Evolutionary conservation across 164 flowering plant genomes (phyloP).

Genomic region (Piper betle): DNA sequence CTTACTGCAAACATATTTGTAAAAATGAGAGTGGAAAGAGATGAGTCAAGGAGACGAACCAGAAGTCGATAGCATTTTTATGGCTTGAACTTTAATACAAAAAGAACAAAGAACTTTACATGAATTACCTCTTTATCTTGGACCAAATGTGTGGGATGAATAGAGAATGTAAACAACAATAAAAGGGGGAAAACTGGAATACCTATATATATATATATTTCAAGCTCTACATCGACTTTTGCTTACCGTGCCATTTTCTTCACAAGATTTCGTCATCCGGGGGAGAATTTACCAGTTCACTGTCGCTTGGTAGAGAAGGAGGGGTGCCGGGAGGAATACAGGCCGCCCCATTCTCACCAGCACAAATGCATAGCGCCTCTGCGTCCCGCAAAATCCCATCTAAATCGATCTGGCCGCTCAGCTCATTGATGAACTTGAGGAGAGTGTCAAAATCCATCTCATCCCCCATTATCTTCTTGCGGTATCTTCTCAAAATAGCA

Average conservation of each 20-base stretch:
- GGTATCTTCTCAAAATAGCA: conserved; percentile 70
- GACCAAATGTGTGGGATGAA: no score
- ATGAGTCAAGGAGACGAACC: no score
- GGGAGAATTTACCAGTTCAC: conserved; percentile 9
- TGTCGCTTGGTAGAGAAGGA: conserved; percentile 74
- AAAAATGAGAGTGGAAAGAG: no score
- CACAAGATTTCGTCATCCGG: conserved; percentile 7
- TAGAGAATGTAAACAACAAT: no score
- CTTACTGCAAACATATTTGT: no score
- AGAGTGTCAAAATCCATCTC: conserved; percentile 97
- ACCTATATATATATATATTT: background rate
- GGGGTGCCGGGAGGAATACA: conserved; percentile 98
- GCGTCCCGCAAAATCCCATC: conserved; percentile 72
- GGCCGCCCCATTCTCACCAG: conserved; percentile 90
- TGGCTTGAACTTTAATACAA: no score
- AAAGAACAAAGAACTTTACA: no score
- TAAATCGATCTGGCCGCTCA: conserved; percentile 75
- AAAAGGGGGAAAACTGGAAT: no score
- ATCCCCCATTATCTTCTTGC: conserved; percentile 82
- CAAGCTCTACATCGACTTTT: background rate
- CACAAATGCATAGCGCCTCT: conserved; percentile 93
- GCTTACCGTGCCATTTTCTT: background rate
- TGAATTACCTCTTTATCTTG: no score
- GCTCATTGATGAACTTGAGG: conserved; percentile 84
- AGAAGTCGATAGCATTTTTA: no score